Evolutionary conservation across 2,329 filamentous ascomycete genomes (phyloP).

Genomic region (Alternaria sp.): DNA sequence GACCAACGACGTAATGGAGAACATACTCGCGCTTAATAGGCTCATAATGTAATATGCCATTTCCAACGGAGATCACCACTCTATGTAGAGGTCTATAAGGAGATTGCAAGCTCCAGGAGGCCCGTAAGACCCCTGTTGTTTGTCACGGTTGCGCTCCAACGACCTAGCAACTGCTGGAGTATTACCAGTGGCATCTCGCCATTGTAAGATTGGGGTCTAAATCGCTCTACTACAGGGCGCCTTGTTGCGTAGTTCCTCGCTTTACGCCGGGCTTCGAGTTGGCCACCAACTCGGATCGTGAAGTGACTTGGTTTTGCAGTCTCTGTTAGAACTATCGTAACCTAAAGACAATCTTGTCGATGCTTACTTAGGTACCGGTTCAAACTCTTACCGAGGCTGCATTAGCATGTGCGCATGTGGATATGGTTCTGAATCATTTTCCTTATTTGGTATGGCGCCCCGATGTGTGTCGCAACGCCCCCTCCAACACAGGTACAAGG

Average conservation of each 20-base stretch:
- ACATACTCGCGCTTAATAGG: not conserved
- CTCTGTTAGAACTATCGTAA: not conserved
- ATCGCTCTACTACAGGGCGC: not conserved
- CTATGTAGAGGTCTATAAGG: constrained; percentile 2
- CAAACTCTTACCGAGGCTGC: not conserved
- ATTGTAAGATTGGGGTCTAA: not conserved
- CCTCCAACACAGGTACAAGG: not conserved
- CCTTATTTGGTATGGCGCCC: not conserved
- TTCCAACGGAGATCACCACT: not conserved
- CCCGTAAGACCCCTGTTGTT: not conserved
- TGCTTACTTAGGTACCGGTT: not conserved
- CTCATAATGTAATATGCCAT: too few relatives aligned
- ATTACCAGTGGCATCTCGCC: not conserved
- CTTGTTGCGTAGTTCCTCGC: not conserved
- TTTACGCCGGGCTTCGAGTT: constrained; percentile 1
- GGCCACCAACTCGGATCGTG: not conserved
- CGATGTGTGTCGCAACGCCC: not conserved
- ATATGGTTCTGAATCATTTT: not conserved
- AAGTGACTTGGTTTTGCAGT: too few relatives aligned
- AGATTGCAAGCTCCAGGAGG: not conserved
- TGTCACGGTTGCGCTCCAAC: not conserved
- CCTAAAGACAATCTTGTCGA: not conserved
- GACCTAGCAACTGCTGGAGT: not conserved
- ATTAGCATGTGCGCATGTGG: not conserved
- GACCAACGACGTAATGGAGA: not conserved